Evolutionary conservation across 495 filamentous ascomycete genomes (phyloP).

Genomic region (Copromyces sp.): DNA sequence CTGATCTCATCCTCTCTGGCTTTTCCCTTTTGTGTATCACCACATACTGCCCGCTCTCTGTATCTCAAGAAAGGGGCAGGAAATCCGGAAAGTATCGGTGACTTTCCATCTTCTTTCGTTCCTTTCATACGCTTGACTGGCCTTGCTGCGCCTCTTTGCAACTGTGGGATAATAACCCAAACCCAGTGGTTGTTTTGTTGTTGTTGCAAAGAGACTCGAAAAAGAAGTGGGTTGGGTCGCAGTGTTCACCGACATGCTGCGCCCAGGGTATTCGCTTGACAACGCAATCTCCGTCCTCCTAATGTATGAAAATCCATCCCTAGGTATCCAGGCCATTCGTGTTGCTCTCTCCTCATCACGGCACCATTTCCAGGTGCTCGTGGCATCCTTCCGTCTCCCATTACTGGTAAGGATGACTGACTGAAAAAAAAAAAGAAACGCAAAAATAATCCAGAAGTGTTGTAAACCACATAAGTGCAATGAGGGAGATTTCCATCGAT

Average conservation of each 20-base stretch:
- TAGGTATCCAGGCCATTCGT: slow-evolving; percentile 2
- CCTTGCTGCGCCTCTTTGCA: neutral
- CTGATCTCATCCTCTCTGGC: neutral
- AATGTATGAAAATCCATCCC: neutral
- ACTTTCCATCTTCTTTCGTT: slow-evolving; percentile 1
- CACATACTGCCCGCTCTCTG: neutral
- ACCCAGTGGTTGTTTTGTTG: neutral
- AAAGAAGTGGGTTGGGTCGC: neutral
- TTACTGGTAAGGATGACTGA: slow-evolving; percentile 4
- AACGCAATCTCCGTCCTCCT: neutral
- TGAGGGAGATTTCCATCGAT: neutral
- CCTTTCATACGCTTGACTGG: slow-evolving; percentile 1
- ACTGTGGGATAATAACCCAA: neutral
- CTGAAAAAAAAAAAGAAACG: slow-evolving; percentile 7
- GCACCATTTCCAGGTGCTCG: neutral
- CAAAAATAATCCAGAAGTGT: slow-evolving; percentile 4
- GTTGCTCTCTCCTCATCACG: neutral
- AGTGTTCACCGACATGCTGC: neutral
- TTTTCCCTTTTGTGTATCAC: neutral
- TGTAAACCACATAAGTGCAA: neutral
- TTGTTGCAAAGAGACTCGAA: neutral
- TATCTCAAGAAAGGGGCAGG: neutral
- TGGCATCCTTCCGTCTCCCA: slow-evolving; percentile 4
- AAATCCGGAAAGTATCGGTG: neutral
- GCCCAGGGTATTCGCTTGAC: neutral